Base-by-base conservation (phyloP, 2,329 filamentous ascomycete genomes). In the Nothomitra cinnamomea region DNA sequence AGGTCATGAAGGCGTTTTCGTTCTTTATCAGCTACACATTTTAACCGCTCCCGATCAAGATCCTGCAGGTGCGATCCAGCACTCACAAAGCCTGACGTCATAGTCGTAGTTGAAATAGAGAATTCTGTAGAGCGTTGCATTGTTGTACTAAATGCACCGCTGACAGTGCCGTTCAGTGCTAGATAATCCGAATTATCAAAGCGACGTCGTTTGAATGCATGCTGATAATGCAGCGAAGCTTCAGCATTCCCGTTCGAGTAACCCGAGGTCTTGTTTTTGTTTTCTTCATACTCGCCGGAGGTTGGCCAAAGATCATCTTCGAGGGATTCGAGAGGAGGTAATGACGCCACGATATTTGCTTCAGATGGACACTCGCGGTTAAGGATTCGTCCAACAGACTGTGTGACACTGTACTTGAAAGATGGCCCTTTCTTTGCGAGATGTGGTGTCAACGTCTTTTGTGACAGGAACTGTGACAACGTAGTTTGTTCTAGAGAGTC, bases 391-490 rank as follows among this genome's bases (percentile, higher is more conserved):
- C 84, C 83, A 6, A 92, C 76, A 28, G 79, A 77, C 40, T 75
- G 72, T 10, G 92, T 72, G 1, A 80, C 72, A 1, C 71, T 69
- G 35, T 77, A 72, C 36, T 81, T 73, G 50, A 94, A 77, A 0
- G 78, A 79, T 1, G 89, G 86, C 0, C 88, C 89, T 59, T 77
- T 76, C 24, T 75, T 72, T 35, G 74, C 73, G 56, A 82, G 75
- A 25, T 71, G 69, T 36, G 67, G 67, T 17, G 69, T 74, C 57
- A 76, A 78, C 65, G 66, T 65, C 50, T 69, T 65, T 1, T 74
- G 69, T 0, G 78, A 74, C 19, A 95, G 69, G 60, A 95, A 95
- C 0, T 75, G 74, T 0, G 87, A 92, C 15, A 90, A 64, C 6
- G 75, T 78, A 0, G 82, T 79, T 55, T 79, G 72, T 58, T 81